A percentile compares a stretch with the other conserved stretches of the same genome.
These are phyloP conservation scores for Pleurotus djamor DNA, from an alignment of 768 basidiomycete species.

Conservation along the genomic window DNA sequence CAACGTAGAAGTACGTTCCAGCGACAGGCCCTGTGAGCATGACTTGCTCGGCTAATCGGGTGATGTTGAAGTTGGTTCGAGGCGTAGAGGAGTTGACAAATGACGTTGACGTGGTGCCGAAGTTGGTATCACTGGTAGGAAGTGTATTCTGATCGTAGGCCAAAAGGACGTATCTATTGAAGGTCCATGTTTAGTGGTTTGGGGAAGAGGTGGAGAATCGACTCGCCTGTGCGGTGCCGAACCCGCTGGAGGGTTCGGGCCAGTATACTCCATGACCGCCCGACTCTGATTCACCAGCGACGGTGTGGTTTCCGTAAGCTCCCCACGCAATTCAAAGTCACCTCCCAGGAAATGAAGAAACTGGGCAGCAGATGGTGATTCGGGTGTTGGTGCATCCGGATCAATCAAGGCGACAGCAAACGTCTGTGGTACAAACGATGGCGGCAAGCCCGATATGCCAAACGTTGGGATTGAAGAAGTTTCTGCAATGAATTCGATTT, in stretches of 20 bases:
- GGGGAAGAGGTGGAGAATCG: not conserved
- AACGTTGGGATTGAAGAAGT: slow-evolving; percentile 30
- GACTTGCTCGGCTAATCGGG: slow-evolving; percentile 27
- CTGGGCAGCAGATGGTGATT: slow-evolving; percentile 29
- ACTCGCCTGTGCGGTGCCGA: slow-evolving; percentile 43
- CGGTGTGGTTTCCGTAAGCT: slow-evolving; percentile 12
- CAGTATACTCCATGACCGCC: slow-evolving; percentile 34
- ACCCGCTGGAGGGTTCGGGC: slow-evolving; percentile 35
- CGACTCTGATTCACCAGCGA: slow-evolving; percentile 32
- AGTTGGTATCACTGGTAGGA: slow-evolving; percentile 16
- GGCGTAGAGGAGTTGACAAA: slow-evolving; percentile 32
- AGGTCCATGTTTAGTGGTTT: slow-evolving; percentile 9
- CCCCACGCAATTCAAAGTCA: slow-evolving; percentile 25
- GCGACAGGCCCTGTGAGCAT: slow-evolving; percentile 34
- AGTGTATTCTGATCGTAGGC: slow-evolving; percentile 23
- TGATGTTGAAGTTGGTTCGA: slow-evolving; percentile 35
- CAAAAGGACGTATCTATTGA: slow-evolving; percentile 30
- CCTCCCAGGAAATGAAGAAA: slow-evolving; percentile 40
- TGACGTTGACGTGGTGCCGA: slow-evolving; percentile 23
- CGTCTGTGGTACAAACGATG: slow-evolving; percentile 19
- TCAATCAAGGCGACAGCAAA: slow-evolving; percentile 40
- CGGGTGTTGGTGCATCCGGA: slow-evolving; percentile 41
- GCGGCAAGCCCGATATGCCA: slow-evolving; percentile 21
- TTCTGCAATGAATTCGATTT: slow-evolving; percentile 16
- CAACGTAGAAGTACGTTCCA: slow-evolving; percentile 41